Base-by-base conservation (phyloP, 73 alveolate genomes). In the Blepharisma stoltei region DNA sequence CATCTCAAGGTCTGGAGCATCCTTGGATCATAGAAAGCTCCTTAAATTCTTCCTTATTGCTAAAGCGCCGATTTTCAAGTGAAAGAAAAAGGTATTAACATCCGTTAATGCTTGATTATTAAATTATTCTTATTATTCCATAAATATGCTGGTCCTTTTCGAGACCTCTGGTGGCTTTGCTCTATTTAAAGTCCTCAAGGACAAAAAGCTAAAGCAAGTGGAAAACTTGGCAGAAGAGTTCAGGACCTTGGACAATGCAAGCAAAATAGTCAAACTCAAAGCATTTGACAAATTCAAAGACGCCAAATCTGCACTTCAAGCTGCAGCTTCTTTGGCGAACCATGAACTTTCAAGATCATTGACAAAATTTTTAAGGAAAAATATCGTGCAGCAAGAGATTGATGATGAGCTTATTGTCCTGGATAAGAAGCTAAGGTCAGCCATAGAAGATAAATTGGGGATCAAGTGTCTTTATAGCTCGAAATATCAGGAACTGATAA, bases 241-340 rank as follows among this genome's bases (percentile, higher is more conserved):
- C 83, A 84, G 81, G 83, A 92, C 86, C 71, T 87, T 90, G 8
- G 80, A 86, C 37, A 81, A 86, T 47, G 85, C 89, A 14, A 89
- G 93, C 54, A 88, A 92, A 54, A 71, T 92, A 54, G 92, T 94
- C 67, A 84, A 92, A 68, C 93, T 96, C 87, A 89, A 94, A 81
- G 98, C 98, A 70, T 96, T 96, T 86, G 92, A 94, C 76, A 96
- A 94, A 88, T 96, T 96, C 83, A 92, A 94, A 77, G 98, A 96
- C 73, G 91, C 99, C 81, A 96, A 96, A 87, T 93, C 93, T 18
- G 99, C 99, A 37, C 92, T 95, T 83, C 90, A 95, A 86, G 95
- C 97, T 1, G 90, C 55, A 6, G 6, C 67, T 60, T n/a, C 67
- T 7, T 50, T 25, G 66, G n/a, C 20, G n/a, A 20, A 52, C 11